Evolutionary conservation across 2,329 filamentous ascomycete species (phyloP).

Genomic region (Ophiocordyceps sinensis): DNA sequence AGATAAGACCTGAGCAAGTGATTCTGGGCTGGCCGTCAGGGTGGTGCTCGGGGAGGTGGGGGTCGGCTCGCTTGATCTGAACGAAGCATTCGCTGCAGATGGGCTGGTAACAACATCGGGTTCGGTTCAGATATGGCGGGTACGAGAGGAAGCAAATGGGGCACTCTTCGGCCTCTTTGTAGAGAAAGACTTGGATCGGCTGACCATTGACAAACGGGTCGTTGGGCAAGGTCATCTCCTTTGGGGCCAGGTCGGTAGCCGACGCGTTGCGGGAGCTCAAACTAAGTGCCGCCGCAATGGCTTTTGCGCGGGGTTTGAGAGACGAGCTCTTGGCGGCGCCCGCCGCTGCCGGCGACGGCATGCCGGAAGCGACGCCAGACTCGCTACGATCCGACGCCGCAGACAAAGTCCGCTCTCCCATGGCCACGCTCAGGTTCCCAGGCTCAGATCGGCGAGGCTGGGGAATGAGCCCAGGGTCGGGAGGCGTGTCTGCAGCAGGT

Average conservation of each 20-base stretch:
- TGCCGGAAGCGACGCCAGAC: slow-evolving; percentile 42
- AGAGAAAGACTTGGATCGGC: slow-evolving; percentile 79
- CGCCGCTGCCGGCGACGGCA: slow-evolving; percentile 34
- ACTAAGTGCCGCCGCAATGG: slow-evolving; percentile 67
- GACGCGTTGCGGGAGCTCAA: slow-evolving; percentile 59
- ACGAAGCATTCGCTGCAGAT: slow-evolving; percentile 99
- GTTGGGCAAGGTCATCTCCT: slow-evolving; percentile 64
- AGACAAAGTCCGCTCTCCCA: slow-evolving; percentile 63
- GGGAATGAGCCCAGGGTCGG: slow-evolving; percentile 48
- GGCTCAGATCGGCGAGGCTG: slow-evolving; percentile 30
- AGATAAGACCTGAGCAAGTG: slow-evolving; percentile 20
- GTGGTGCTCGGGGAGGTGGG: slow-evolving; percentile 71
- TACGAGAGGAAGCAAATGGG: slow-evolving; percentile 96
- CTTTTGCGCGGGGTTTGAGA: slow-evolving; percentile 78
- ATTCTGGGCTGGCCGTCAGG: slow-evolving; percentile 28
- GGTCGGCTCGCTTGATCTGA: slow-evolving; percentile 90
- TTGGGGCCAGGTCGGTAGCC: slow-evolving; percentile 55
- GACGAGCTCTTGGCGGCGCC: slow-evolving; percentile 33
- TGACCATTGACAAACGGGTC: slow-evolving; percentile 93
- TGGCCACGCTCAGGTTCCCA: slow-evolving; percentile 61
- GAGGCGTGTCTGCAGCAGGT: slow-evolving; percentile 70
- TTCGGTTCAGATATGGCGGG: slow-evolving; percentile 85
- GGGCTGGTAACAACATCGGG: slow-evolving; percentile 84
- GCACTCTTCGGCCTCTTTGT: slow-evolving; percentile 82
- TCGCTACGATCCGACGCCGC: slow-evolving; percentile 56